A percentile compares a stretch with the other conserved stretches of the same genome.
Evolutionary conservation across 2,329 filamentous ascomycete genomes (phyloP).

Genomic region (Pseudogymnoascus sp.): DNA sequence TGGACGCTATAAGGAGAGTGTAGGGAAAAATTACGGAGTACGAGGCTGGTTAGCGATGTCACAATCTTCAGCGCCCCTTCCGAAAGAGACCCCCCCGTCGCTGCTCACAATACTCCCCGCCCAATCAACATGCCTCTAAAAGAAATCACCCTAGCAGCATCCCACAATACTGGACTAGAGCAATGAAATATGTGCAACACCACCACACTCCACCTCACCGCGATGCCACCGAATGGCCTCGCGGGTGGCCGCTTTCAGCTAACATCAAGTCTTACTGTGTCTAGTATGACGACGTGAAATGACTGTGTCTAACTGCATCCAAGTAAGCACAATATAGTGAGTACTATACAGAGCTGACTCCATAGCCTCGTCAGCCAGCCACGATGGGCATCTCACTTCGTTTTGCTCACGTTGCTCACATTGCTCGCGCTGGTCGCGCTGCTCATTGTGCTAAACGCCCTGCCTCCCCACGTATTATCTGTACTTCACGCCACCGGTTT

Average conservation of each 20-base stretch:
- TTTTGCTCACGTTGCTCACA: neutral
- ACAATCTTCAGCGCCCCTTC: neutral
- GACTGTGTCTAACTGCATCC: neutral
- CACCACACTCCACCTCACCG: neutral
- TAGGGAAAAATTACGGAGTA: neutral
- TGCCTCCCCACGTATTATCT: neutral
- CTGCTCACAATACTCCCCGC: neutral
- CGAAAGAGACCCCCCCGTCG: neutral
- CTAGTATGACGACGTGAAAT: neutral
- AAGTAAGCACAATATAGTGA: neutral
- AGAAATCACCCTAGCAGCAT: neutral
- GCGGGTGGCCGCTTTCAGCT: neutral
- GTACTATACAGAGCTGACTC: neutral
- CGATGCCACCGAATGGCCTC: neutral
- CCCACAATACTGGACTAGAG: neutral
- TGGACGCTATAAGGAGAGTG: no score
- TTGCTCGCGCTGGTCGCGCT: neutral
- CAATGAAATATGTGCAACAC: neutral
- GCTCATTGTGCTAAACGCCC: neutral
- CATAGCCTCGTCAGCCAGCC: neutral
- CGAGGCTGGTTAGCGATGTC: neutral
- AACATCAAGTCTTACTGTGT: neutral
- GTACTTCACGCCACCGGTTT: neutral
- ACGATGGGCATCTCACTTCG: neutral
- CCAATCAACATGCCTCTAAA: neutral